Evolutionary conservation across 768 basidiomycete genomes (phyloP).

Genomic region (Nidularia pulvinata): DNA sequence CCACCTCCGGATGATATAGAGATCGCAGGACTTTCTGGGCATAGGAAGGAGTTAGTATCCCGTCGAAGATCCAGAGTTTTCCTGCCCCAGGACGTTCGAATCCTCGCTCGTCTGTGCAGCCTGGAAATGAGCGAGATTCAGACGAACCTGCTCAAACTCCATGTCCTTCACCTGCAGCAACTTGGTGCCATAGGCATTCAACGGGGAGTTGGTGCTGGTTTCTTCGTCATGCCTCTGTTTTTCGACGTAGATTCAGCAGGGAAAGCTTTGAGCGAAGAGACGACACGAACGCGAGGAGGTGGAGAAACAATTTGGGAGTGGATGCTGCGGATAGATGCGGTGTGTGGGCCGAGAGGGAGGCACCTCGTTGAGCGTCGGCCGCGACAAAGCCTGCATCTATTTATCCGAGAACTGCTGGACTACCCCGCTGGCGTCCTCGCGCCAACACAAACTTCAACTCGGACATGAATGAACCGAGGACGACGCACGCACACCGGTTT

Average conservation of each 20-base stretch:
- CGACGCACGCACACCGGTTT: too few species aligned
- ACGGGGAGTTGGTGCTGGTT: slow-evolving; percentile 13
- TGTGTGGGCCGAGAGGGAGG: slow-evolving; percentile 15
- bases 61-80: slow-evolving; percentile 30
- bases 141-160: slow-evolving; percentile 80
- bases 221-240: slow-evolving; percentile 35
- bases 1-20: slow-evolving; percentile 31
- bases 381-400: slow-evolving; percentile 19
- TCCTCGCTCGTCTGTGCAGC: slow-evolving; percentile 54
- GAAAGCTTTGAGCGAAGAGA: slow-evolving; percentile 67
- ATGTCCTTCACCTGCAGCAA: slow-evolving; percentile 78
- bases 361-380: slow-evolving; percentile 18
- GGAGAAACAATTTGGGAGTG: slow-evolving; percentile 36
- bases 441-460: too few species aligned
- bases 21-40: slow-evolving; percentile 41
- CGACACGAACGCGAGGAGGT: slow-evolving; percentile 30
- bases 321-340: slow-evolving; percentile 27
- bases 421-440: too few species aligned
- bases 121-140: slow-evolving; percentile 42
- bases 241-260: slow-evolving; percentile 62
- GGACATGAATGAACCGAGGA: too few species aligned
- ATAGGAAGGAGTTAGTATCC: slow-evolving; percentile 14
- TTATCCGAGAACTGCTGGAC: too few species aligned
- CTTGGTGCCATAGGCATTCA: slow-evolving; percentile 35
- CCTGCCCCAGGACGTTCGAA: slow-evolving; percentile 35